phyloP scores from a whole-genome alignment of 192 early-diverging fungal genomes.

The Mortierella antarctica region DNA sequence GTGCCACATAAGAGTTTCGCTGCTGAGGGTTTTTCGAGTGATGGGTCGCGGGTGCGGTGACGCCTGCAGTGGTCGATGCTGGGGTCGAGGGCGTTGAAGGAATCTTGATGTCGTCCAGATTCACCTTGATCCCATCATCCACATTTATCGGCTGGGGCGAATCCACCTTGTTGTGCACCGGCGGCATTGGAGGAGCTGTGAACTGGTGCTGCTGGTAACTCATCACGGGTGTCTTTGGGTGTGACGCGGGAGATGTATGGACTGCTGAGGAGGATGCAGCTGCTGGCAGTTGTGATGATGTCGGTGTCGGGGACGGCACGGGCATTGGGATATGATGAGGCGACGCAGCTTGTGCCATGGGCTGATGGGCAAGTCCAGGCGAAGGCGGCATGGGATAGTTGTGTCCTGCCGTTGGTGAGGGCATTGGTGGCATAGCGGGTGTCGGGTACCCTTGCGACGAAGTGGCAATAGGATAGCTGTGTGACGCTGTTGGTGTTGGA shows the following conservation, averaged over 20 bases:
- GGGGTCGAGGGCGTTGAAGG: slow-evolving; percentile 11
- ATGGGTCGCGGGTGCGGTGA: neutral
- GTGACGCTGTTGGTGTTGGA: slow-evolving; percentile 16
- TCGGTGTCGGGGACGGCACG: slow-evolving; percentile 12
- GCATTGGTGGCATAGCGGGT: slow-evolving; percentile 25
- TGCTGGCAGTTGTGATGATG: neutral
- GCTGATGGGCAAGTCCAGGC: neutral
- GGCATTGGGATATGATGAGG: slow-evolving; percentile 9
- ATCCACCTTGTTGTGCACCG: neutral
- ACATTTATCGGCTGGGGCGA: slow-evolving; percentile 2
- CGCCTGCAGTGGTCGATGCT: neutral
- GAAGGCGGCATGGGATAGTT: slow-evolving; percentile 32
- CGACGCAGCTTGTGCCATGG: neutral
- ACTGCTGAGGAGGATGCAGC: too few relatives aligned
- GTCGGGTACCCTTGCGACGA: slow-evolving; percentile 33
- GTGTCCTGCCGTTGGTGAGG: slow-evolving; percentile 10
- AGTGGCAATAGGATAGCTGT: slow-evolving; percentile 24
- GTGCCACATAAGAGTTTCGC: slow-evolving; percentile 5
- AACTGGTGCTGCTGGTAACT: slow-evolving; percentile 17
- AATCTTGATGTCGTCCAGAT: slow-evolving; percentile 35
- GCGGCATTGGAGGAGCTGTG: neutral
- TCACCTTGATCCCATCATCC: slow-evolving; percentile 36
- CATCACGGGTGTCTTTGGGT: slow-evolving; percentile 13
- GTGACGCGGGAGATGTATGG: neutral
- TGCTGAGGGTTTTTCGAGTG: slow-evolving; percentile 36